Base-by-base conservation (phyloP, 768 basidiomycete species). In the Lactarius vividus region DNA sequence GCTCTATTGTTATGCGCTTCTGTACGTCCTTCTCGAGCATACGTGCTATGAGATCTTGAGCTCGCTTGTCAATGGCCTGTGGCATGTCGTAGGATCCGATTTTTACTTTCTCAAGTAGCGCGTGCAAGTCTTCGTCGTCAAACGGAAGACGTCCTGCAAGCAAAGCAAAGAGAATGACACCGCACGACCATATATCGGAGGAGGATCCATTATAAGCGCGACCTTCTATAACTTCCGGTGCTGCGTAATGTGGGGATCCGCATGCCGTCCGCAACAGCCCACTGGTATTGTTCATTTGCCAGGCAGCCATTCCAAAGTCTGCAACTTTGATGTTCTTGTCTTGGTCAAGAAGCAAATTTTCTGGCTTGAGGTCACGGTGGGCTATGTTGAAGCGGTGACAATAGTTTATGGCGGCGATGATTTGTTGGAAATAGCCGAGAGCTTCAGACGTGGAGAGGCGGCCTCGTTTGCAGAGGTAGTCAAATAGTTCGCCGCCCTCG, bases 121-220 rank as follows among this genome's bases (percentile, higher is more conserved):
- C 77, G 2, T 83, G 81, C 57, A 90, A 81, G 72, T 96, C 88
- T 70, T 95, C 91, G 73, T 96, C 89, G 74, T 98, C 94, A 72
- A 98, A 98, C 1, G 96, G 96, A n/a, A 97, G 81, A 52, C 84
- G 82, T 7, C 94, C 94, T 4, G 87, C 85, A 44, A 98, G 81
- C n/a, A 98, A 80, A 23, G 94, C 93, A 71, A 87, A 94, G 62
- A 98, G 83, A 70, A 96, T 94, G 73, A 98, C 86, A 63, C 96
- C 96, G 72, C 95, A 96, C 46, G 94, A 96, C 96, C 96, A 98
- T 74, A 96, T 92, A 77, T 98, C 96, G 23, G 94, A 87, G n/a
- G 85, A 82, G 3, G 88, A 84, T 9, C 95, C 96, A 71, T 94
- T 84, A 75, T 98, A 98, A 4, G 87, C 83, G 54, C 85, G 80